Evolutionary conservation across 805 yeast species (phyloP).

Genomic region (Saturnispora galanensis): DNA sequence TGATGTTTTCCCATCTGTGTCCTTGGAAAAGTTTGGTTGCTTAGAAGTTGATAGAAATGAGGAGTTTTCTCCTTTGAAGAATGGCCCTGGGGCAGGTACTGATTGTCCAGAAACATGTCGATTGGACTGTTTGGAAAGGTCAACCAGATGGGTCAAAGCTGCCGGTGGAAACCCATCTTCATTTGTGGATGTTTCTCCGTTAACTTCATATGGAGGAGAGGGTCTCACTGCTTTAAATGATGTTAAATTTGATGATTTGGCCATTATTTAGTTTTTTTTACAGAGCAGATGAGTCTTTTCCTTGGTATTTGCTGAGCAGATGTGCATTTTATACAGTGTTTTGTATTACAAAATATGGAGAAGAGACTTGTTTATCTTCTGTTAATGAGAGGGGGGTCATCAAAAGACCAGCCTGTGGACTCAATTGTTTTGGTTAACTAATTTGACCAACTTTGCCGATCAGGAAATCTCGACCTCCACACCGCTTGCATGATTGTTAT

Average conservation of each 20-base stretch:
- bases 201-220: conserved; percentile 68
- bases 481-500: no score
- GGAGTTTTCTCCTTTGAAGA: conserved; percentile 92
- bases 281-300: not conserved
- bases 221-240: conserved; percentile 51
- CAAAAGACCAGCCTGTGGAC: no score
- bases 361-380: no score
- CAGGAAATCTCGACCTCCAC: no score
- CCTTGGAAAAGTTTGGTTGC: conserved; percentile 69
- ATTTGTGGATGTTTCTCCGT: conserved; percentile 68
- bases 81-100: conserved; percentile 70
- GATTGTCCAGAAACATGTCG: conserved; percentile 84
- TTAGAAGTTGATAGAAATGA: conserved; percentile 77
- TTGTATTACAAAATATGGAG: no score
- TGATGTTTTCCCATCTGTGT: conserved; percentile 82
- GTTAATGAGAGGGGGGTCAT: no score
- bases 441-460: no score
- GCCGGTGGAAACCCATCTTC: conserved; percentile 56
- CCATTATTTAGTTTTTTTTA: not conserved
- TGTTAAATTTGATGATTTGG: conserved; percentile 21
- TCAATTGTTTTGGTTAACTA: no score
- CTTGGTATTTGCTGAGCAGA: no score
- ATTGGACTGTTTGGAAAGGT: conserved; percentile 49
- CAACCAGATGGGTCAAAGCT: conserved; percentile 60
- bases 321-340: no score